Conservation (phyloP, 2,329 filamentous ascomycete genomes). For the Colletotrichum gloeosporioides region DNA sequence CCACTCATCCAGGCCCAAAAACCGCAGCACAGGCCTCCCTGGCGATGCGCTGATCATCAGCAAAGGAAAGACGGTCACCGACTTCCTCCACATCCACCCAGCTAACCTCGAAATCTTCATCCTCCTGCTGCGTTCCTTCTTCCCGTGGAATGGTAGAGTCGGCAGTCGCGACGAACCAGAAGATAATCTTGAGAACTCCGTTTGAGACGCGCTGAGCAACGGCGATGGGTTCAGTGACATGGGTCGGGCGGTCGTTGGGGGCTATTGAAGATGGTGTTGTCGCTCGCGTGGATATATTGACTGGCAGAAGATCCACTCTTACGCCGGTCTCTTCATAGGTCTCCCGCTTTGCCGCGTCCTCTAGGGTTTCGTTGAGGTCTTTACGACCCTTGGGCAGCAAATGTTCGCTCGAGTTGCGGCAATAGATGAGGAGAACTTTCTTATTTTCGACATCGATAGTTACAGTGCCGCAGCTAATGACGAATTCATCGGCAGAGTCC, state of each 20-base stretch:
- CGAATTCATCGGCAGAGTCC: not conserved
- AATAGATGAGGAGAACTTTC: not conserved
- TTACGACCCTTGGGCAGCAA: slow-evolving; percentile 24
- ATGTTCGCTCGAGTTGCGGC: not conserved
- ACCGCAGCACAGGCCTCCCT: not conserved
- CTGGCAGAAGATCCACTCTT: not conserved
- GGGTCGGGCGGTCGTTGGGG: not conserved
- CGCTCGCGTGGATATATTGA: not conserved
- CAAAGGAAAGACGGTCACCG: not conserved
- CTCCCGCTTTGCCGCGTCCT: slow-evolving; percentile 19
- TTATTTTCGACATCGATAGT: not conserved
- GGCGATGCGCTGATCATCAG: not conserved
- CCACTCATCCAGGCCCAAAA: not conserved
- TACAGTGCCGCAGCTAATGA: not conserved
- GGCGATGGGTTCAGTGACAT: not conserved
- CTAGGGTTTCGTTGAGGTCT: slow-evolving; percentile 21
- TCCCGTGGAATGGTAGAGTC: not conserved
- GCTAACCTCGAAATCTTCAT: not conserved
- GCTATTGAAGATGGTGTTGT: not conserved
- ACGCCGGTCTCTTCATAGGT: slow-evolving; percentile 24
- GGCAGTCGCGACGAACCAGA: not conserved
- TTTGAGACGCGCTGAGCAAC: not conserved
- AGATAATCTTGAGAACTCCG: not conserved
- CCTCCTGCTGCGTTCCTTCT: not conserved
- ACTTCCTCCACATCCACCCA: not conserved